A percentile compares a stretch with the other conserved stretches of the same genome.
Conservation (phyloP, 345 rosid genomes). For the Acer negundo region DNA sequence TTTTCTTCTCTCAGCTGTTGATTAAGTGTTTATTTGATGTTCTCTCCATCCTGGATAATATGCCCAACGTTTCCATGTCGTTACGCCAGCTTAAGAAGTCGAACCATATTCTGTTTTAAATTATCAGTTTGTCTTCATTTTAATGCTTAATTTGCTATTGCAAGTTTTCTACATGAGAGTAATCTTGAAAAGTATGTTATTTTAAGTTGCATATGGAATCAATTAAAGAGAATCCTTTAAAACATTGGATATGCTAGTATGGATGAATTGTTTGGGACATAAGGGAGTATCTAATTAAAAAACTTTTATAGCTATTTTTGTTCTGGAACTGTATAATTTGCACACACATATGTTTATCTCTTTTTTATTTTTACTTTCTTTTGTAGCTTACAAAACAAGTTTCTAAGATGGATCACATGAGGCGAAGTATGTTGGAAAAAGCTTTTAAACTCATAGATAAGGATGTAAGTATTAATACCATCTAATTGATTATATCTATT, state of each 20-base stretch:
- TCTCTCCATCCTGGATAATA: background rate
- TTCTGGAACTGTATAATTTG: background rate
- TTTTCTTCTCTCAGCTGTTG: background rate
- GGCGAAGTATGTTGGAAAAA: slow-evolving; percentile 64
- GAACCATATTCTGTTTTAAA: background rate
- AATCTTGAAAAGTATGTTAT: background rate
- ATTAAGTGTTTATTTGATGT: background rate
- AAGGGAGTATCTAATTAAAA: background rate
- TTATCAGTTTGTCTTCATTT: background rate
- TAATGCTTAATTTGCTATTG: background rate
- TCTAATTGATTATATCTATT: slow-evolving; percentile 19
- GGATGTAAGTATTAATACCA: slow-evolving; percentile 50
- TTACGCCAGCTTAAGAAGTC: background rate
- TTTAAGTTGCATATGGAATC: background rate
- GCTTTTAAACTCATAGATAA: slow-evolving; percentile 84
- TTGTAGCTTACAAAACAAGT: slow-evolving; percentile 90
- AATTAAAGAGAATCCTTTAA: background rate
- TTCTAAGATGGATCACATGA: slow-evolving; percentile 68
- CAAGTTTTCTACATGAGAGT: background rate
- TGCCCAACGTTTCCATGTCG: background rate
- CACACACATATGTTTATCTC: slow-evolving; percentile 15
- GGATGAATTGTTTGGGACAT: background rate
- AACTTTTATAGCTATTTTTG: background rate
- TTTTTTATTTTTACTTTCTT: background rate
- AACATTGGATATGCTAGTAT: background rate